A percentile compares a stretch with the other conserved stretches of the same genome.
These are phyloP conservation scores for Gynostemma pentaphyllum DNA, from an alignment of 306 rosid species.

Conservation along the genomic window DNA sequence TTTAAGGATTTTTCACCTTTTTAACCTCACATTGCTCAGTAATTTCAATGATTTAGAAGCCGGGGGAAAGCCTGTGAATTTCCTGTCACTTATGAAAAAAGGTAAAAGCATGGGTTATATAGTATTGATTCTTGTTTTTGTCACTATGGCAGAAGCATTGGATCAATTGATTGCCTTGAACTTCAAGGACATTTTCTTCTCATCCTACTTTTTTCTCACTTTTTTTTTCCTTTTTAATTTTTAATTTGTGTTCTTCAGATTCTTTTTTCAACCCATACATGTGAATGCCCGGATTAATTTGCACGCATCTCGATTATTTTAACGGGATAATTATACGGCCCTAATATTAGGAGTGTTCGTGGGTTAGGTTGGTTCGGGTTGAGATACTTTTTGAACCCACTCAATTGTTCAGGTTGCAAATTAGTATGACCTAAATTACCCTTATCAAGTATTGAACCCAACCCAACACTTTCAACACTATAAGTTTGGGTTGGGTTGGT, in stretches of 20 bases:
- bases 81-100: background rate
- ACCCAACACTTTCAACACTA: too few species aligned
- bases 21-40: background rate
- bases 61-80: background rate
- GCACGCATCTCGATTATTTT: too few species aligned
- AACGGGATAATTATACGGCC: too few species aligned
- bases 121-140: constrained; percentile 3
- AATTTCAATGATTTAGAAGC: constrained; percentile 6
- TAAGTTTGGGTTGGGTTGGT: too few species aligned
- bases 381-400: too few species aligned
- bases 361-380: too few species aligned
- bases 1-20: background rate
- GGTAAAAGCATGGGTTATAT: background rate
- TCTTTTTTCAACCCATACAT: background rate
- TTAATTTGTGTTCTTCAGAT: background rate
- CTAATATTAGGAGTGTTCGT: too few species aligned
- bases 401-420: too few species aligned
- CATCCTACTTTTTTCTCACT: background rate
- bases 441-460: too few species aligned
- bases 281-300: too few species aligned
- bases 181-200: background rate
- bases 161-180: constrained; percentile 3
- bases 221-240: background rate
- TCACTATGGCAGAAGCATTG: background rate
- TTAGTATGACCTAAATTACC: too few species aligned